Evolutionary conservation across 768 basidiomycete species (phyloP), one percentile per base, ranked within the genome.

Genomic region (Boletus barrowsii): DNA sequence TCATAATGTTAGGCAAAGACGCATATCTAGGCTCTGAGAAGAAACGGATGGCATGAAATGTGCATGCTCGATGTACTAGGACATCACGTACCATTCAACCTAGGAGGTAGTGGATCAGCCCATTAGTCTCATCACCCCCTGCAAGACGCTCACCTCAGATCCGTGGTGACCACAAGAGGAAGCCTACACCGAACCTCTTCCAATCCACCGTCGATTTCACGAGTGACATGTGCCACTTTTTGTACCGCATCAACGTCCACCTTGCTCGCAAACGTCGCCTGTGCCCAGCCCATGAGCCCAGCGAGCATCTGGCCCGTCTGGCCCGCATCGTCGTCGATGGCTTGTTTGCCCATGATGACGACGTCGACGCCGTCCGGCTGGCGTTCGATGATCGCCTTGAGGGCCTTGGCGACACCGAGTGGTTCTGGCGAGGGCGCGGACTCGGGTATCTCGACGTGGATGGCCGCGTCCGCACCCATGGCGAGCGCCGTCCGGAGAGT

Each of bases 291-390:
- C 63, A 98, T 72, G 65, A 98, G 75, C 1, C 93, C 96, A 17
- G 95, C 95, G 26, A 98, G 80, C 92, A 98, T 98, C 70, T 97
- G 95, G 0, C 96, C 96, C 13, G 96, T 98, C 75, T 94, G 87
- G 5, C 92, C 90, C 7, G 91, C 80, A 69, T 99, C 97, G 63
- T 96, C 95, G 73, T 99, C 97, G 62, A 99, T 99, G 14, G 96
- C 88, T 72, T 99, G 97, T 74, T 99, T 99, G 4, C 97, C 97
- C 73, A 98, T 79, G 51, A 99, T 94, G 37, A 99, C 89, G 52
- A 98, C 61, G 64, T 98, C 96, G 10, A 90, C 79, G 36, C 75
- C 78, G 50, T 76, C 76, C 39, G 76, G 74, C 68, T 85, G 79
- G 33, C 79, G 78, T 48, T 83, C 77, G 49, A 98, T 87, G 62